Base-by-base conservation (phyloP, 73 alveolate genomes). In the Symbiodinium natans region DNA sequence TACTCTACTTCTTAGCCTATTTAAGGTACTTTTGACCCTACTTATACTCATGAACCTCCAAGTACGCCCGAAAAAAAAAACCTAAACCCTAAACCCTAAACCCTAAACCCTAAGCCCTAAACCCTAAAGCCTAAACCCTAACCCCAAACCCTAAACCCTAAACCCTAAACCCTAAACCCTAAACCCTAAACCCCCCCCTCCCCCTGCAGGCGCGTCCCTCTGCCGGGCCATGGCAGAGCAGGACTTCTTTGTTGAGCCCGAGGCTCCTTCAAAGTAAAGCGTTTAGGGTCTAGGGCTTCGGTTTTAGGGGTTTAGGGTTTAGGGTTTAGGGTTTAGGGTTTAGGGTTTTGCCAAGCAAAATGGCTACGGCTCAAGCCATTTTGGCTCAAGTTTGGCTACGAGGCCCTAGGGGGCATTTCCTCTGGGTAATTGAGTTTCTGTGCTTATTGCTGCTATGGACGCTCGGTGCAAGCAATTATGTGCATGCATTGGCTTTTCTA, bases 211-310 rank as follows among this genome's bases (percentile, higher is more conserved):
- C 71, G 87, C 88, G 0, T 82, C 89, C 0, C 31, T 90, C 40
- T 71, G 89, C 88, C 43, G 89, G 52, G 87, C 80, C 54, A 19
- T 90, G 54, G 97, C 89, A 31, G 33, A 42, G 29, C 89, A 73
- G 36, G 97, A 88, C 71, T 88, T 88, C 95, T 88, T 90, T 56
- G 39, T 41, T 1, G 97, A 90, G 48, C 56, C 88, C 1, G 88
- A 73, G 97, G 95, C 95, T 63, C 25, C 74, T 9, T 56, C 33
- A 19, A 56, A 9, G 31, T 5, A 19, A 8, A 21, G 74, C 6
- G 31, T 19, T 56, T 56, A 56, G 74, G 25, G 31, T 13, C 13
- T 46, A 46, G 59, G 59, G 59, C 13, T 46, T 46, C 21, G 59
- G 59, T 56, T 56, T 56, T n/a, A n/a, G n/a, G 39, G 3, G 36